phyloP scores from a whole-genome alignment of 2,329 filamentous ascomycete genomes.

The Corinectria fuckeliana region DNA sequence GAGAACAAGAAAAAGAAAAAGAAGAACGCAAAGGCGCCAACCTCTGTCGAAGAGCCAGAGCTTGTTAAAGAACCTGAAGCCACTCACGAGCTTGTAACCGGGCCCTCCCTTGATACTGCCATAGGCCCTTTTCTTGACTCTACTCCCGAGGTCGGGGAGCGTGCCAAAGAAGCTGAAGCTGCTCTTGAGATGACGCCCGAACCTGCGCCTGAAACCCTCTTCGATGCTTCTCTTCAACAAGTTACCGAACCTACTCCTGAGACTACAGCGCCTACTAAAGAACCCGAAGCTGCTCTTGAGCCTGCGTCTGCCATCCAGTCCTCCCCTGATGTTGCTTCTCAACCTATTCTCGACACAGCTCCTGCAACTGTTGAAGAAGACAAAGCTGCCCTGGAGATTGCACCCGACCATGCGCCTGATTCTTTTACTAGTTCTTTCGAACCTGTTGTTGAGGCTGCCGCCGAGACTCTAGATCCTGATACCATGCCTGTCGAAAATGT shows the following conservation, averaged over 20 bases:
- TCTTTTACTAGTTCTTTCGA: neutral
- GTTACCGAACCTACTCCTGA: no score
- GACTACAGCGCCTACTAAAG: no score
- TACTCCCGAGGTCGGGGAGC: neutral
- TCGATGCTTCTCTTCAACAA: no score
- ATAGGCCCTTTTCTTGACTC: neutral
- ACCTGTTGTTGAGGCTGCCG: neutral
- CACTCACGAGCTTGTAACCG: neutral
- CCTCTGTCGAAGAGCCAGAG: neutral
- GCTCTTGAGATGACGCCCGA: neutral
- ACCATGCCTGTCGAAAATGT: neutral
- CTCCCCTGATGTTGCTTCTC: neutral
- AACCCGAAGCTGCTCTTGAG: no score
- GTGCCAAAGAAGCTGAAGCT: neutral
- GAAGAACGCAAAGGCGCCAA: conserved; percentile 10
- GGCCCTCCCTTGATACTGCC: neutral
- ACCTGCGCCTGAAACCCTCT: neutral
- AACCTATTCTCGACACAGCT: no score
- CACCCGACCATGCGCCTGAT: neutral
- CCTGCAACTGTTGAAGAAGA: no score
- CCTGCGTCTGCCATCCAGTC: neutral
- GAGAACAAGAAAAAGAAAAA: conserved; percentile 32
- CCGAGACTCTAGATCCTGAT: neutral
- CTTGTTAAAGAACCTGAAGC: neutral
- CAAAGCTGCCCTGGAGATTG: no score